These are phyloP conservation scores for Spergularia azorica DNA, from an alignment of 179 eudicot genomes.

Conservation along the genomic window DNA sequence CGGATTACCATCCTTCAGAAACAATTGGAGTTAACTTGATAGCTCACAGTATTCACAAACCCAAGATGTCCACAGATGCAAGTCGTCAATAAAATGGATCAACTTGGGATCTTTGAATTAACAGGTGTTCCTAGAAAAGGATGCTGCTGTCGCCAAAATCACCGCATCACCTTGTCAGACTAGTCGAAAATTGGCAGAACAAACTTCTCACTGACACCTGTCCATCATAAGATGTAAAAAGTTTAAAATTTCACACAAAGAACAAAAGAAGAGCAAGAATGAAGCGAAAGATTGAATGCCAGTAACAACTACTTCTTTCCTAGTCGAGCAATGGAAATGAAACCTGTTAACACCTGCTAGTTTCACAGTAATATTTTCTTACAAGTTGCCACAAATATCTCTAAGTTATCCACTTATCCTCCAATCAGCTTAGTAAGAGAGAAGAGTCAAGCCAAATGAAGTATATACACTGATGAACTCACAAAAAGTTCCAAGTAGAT, in stretches of 20 bases:
- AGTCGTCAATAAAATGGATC: constrained; percentile 19
- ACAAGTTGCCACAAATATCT: background rate
- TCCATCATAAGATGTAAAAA: constrained; percentile 6
- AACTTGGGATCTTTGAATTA: constrained; percentile 10
- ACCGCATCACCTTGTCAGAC: background rate
- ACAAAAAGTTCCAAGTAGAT: background rate
- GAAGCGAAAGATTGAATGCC: constrained; percentile 4
- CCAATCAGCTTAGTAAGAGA: background rate
- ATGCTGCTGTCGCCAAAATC: background rate
- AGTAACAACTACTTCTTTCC: background rate
- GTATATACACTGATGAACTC: background rate
- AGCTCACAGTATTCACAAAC: constrained; percentile 13
- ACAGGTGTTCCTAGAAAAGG: constrained; percentile 10
- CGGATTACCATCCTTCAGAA: background rate
- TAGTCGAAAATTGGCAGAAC: constrained; percentile 2
- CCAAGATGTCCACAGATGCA: constrained; percentile 16
- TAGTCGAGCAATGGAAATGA: background rate
- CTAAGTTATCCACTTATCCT: background rate
- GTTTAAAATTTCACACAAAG: background rate
- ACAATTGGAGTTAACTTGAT: constrained; percentile 1
- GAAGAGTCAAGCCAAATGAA: background rate
- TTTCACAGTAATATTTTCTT: too few species aligned
- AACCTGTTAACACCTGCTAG: constrained; percentile 6
- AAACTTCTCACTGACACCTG: constrained; percentile 15
- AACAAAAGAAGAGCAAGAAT: background rate